Evolutionary conservation across 495 filamentous ascomycete genomes (phyloP).

Genomic region (Letharia columbiana): DNA sequence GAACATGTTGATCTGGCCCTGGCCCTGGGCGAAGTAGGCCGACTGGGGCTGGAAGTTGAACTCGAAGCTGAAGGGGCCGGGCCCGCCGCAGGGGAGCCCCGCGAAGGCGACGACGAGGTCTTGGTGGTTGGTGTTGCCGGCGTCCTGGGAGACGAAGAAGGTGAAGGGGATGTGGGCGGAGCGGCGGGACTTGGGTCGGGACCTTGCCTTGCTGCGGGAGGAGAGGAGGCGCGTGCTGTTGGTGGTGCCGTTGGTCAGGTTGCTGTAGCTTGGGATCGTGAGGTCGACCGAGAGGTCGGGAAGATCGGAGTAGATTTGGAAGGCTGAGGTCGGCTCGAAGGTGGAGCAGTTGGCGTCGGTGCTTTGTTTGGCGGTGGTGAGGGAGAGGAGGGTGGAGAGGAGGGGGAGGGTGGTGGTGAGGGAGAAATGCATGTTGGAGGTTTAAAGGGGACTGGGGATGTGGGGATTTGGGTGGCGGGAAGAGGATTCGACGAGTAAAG

Average conservation of each 20-base stretch:
- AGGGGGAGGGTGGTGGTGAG: not conserved
- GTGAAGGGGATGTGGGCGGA: not conserved
- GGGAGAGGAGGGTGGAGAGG: not conserved
- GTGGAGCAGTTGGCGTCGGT: not conserved
- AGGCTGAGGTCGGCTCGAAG: not conserved
- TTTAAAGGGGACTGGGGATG: not conserved
- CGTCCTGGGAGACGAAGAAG: conserved; percentile 2
- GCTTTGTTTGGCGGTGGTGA: not conserved
- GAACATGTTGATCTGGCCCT: conserved; percentile 13
- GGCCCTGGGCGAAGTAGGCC: not conserved
- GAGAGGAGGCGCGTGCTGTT: not conserved
- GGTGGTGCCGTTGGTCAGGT: not conserved
- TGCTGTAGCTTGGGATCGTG: not conserved
- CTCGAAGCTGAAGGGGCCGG: conserved; percentile 4
- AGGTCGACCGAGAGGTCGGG: not conserved
- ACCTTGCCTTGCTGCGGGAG: too few species aligned
- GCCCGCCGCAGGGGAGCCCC: not conserved
- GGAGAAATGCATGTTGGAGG: not conserved
- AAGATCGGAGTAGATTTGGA: not conserved
- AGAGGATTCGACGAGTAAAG: not conserved
- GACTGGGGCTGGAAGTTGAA: conserved; percentile 4
- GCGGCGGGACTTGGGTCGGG: not conserved
- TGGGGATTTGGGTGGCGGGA: not conserved
- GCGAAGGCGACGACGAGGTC: conserved; percentile 17
- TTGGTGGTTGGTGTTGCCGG: not conserved